Conservation (phyloP, 2,329 filamentous ascomycete genomes). For the Aspergillus jensenii region DNA sequence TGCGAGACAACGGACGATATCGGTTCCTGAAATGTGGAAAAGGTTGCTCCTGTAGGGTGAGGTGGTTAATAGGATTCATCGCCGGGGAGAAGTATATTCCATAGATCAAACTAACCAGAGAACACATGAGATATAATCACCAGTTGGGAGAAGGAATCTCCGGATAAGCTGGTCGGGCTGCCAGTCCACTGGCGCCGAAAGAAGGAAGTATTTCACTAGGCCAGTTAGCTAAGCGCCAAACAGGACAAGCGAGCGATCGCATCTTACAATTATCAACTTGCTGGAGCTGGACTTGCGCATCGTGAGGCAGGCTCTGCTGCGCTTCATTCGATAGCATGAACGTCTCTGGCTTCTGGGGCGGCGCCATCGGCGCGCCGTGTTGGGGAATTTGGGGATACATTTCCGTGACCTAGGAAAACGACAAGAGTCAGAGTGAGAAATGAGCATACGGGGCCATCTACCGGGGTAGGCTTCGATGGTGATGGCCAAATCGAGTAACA, state of each 20-base stretch:
- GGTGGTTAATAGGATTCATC: conserved; percentile 14
- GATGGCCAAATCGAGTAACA: not conserved
- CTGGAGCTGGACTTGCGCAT: conserved; percentile 94
- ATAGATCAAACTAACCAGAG: conserved; percentile 65
- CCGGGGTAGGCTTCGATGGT: not conserved
- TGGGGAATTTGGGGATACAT: conserved; percentile 84
- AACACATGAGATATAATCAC: conserved; percentile 98
- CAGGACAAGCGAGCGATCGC: not conserved
- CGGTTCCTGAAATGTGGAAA: conserved; percentile 98
- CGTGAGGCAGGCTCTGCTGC: conserved; percentile 91
- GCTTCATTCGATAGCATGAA: conserved; percentile 98
- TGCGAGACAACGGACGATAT: conserved; percentile 96
- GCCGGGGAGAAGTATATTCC: not conserved
- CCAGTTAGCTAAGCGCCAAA: conserved; percentile 6
- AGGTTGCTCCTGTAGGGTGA: conserved; percentile 75
- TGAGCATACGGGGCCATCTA: not conserved
- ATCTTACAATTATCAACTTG: conserved; percentile 93
- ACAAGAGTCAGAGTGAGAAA: not conserved
- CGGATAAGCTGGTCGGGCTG: conserved; percentile 94
- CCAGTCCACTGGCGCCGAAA: conserved; percentile 98
- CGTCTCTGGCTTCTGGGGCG: conserved; percentile 94
- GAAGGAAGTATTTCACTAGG: conserved; percentile 98
- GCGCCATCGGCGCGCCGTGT: conserved; percentile 78
- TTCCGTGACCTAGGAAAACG: conserved; percentile 16
- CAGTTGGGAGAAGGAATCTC: conserved; percentile 90